These are phyloP conservation scores for Rhizoclosmatium globosum DNA, from an alignment of 192 early-diverging fungal species.

Conservation along the genomic window DNA sequence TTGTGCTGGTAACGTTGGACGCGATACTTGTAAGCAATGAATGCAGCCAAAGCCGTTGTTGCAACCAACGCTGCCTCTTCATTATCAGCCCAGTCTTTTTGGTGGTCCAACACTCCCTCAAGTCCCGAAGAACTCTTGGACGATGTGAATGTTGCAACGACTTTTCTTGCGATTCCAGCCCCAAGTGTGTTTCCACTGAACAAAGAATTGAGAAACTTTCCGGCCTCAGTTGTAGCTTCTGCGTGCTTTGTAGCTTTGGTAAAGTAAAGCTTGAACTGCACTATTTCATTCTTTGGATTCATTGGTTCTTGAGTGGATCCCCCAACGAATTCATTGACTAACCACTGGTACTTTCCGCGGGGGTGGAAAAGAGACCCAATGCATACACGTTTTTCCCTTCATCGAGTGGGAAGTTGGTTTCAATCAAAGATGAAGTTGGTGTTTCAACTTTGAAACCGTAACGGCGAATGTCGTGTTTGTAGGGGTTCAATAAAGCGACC, in stretches of 20 bases:
- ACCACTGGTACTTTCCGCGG: conserved; percentile 5
- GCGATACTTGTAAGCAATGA: conserved; percentile 1
- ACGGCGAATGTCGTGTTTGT: not conserved
- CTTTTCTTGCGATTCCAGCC: not conserved
- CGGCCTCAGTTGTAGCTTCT: not conserved
- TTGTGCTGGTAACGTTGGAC: conserved; percentile 3
- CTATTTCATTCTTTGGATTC: not conserved
- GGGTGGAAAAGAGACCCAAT: not conserved
- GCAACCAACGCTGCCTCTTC: conserved; percentile 3
- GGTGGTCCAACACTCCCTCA: not conserved
- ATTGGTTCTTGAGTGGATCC: not conserved
- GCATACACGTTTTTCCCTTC: not conserved
- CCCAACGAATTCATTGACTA: not conserved
- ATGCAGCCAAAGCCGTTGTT: not conserved
- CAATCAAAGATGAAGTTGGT: not conserved
- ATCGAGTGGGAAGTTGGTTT: not conserved
- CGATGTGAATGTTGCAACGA: not conserved
- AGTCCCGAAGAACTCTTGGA: not conserved
- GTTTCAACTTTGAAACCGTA: not conserved
- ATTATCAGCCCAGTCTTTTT: not conserved
- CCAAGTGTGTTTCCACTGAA: not conserved
- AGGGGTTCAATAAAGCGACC: not conserved
- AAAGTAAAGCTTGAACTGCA: conserved; percentile 5
- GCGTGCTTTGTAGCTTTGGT: not conserved
- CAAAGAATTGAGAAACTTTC: not conserved